These are phyloP conservation scores for Aspergillus novofumigatus DNA, from an alignment of 2,329 filamentous ascomycete genomes.

Conservation along the genomic window DNA sequence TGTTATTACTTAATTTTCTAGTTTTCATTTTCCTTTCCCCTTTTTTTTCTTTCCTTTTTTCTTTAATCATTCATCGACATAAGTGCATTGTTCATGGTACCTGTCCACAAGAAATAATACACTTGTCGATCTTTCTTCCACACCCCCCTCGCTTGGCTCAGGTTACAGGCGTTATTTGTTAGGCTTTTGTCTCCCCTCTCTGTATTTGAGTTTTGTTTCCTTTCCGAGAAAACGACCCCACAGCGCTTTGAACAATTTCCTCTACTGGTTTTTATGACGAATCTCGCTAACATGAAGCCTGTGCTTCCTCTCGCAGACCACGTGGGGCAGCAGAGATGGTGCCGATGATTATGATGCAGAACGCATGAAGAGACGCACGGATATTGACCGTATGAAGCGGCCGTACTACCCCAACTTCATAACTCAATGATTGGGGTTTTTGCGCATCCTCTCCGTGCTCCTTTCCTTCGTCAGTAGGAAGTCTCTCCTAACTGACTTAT, in stretches of 20 bases:
- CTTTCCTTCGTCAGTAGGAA: neutral
- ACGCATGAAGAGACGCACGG: conserved; percentile 54
- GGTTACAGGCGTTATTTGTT: neutral
- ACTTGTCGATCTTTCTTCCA: neutral
- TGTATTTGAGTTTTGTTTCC: neutral
- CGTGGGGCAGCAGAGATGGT: conserved; percentile 90
- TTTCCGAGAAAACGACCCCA: neutral
- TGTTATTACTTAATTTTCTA: neutral
- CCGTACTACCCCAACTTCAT: conserved; percentile 30
- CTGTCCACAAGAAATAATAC: neutral
- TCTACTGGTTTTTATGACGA: neutral
- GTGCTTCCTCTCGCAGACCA: conserved; percentile 60
- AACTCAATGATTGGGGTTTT: conserved; percentile 21
- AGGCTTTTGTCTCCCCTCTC: neutral
- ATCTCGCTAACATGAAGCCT: conserved; percentile 1
- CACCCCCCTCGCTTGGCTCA: neutral
- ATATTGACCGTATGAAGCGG: conserved; percentile 31
- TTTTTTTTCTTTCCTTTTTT: too few relatives aligned
- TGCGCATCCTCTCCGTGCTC: neutral
- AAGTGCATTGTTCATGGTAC: neutral
- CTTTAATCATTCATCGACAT: neutral
- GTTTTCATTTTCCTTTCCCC: neutral
- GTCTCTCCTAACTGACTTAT: neutral
- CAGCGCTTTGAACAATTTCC: neutral
- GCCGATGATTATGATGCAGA: conserved; percentile 78